Evolutionary conservation across 1,284 basidiomycete species (phyloP).

Genomic region (Sanghuangporus baumii): DNA sequence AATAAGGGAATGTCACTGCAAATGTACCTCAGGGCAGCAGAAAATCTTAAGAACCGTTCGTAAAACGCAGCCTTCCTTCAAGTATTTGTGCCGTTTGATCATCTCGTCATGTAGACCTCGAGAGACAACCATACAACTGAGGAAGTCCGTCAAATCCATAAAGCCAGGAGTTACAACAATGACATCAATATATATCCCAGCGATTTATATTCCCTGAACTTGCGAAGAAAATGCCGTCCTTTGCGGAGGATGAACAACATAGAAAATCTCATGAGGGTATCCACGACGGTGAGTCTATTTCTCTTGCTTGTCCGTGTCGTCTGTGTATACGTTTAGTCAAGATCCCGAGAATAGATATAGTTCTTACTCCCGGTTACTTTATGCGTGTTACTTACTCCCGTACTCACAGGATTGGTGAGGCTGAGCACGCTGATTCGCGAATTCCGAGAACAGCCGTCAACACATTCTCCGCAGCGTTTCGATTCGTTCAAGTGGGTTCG

Average conservation of each 20-base stretch:
- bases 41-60: conserved; percentile 39
- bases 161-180: not conserved
- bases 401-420: conserved; percentile 44
- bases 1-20: conserved; percentile 38
- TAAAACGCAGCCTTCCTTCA: not conserved
- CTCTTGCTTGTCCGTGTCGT: not conserved
- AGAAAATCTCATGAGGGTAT: conserved; percentile 60
- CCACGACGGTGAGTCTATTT: conserved; percentile 46
- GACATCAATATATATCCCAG: conserved; percentile 2
- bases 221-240: conserved; percentile 56
- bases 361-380: not conserved
- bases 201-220: conserved; percentile 59
- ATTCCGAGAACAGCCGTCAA: conserved; percentile 41
- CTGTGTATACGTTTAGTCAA: not conserved
- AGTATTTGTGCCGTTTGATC: no score
- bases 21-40: conserved; percentile 40
- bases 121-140: conserved; percentile 68
- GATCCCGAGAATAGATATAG: not conserved
- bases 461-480: conserved; percentile 52
- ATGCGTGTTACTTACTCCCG: not conserved
- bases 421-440: conserved; percentile 43
- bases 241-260: conserved; percentile 48
- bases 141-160: conserved; percentile 28
- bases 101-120: conserved; percentile 38
- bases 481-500: conserved; percentile 41